Base-by-base conservation (phyloP, 129 eudicot genomes). In the Lonicera japonica region DNA sequence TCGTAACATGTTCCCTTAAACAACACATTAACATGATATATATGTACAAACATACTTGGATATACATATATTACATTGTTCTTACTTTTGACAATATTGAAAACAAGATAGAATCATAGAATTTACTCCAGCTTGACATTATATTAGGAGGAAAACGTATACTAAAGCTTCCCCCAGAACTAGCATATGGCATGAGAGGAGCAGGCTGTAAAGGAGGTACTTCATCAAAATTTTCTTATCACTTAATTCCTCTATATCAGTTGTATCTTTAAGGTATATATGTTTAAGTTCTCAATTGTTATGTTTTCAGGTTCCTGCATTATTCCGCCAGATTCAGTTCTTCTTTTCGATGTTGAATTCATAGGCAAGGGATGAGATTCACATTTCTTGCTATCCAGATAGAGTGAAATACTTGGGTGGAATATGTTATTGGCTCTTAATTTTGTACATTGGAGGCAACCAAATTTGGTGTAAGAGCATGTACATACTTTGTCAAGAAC, bases 201-300 rank as follows among this genome's bases (percentile, higher is more conserved):
- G 98, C 98, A 5, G 96, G 96, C 38, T 91, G 98, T 64, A 91
- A 64, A 73, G 95, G 95, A 79, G 96, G 97, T 91, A 81, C 34
- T 3, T 29, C 36, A 29, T 6, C 36, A 58, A 39, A 1, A 43
- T 43, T 14, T 2, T 43, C 50, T 43, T 43, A 8, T 10, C 13
- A 43, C 50, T 8, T 43, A 29, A 29, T 29, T 29, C n/a, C 36
- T 29, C 36, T 29, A 29, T 29, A 29, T 29, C 36, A 29, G n/a
- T n/a, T n/a, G n/a, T n/a, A n/a, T n/a, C n/a, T n/a, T n/a, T n/a
- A 29, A 29, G 36, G 36, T 29, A 29, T 29, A 29, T 29, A 29
- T 29, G 36, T 29, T 29, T 29, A 23, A 63, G 48, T 6, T 54
- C 25, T 23, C 9, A 5, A 8, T 2, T 25, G 12, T n/a, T n/a